Percentiles rank a stretch among this genome's conserved stretches.
These are phyloP conservation scores for Dacryopinax spathularia DNA, from an alignment of 768 basidiomycete species.

Conservation along the genomic window DNA sequence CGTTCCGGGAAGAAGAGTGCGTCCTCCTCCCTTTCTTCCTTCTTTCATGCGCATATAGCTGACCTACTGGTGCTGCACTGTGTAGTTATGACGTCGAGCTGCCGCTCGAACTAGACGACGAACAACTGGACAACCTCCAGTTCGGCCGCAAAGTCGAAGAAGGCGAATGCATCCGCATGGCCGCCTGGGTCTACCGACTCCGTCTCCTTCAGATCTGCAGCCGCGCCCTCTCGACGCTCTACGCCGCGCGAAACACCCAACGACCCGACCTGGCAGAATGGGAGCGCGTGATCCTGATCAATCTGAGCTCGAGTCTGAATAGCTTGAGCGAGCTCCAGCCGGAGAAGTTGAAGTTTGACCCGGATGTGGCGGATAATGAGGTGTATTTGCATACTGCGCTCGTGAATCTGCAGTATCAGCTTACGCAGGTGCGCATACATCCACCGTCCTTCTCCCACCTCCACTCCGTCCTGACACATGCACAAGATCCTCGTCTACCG, in stretches of 20 bases:
- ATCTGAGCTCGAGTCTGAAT: not conserved
- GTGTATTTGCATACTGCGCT: not conserved
- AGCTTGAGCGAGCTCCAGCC: not conserved
- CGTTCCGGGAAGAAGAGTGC: not conserved
- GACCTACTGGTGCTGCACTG: not conserved
- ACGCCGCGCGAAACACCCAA: not conserved
- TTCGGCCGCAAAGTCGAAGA: not conserved
- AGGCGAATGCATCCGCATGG: not conserved
- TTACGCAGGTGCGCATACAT: not conserved
- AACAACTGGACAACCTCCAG: slow-evolving; percentile 1
- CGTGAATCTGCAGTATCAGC: not conserved
- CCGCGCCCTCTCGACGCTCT: not conserved
- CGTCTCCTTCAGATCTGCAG: not conserved
- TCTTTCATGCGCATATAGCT: not conserved
- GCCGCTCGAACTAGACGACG: not conserved
- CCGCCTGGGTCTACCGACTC: not conserved
- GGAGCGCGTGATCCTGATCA: not conserved
- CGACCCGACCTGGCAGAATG: not conserved
- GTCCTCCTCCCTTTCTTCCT: not conserved
- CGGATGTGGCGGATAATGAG: not conserved
- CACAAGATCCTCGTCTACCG: not conserved
- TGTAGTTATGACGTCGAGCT: slow-evolving; percentile 1
- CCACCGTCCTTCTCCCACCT: not conserved
- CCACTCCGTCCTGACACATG: not conserved
- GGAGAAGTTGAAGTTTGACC: not conserved